Evolutionary conservation across 2,329 filamentous ascomycete genomes (phyloP).

Genomic region (Aspergillus bombycis): DNA sequence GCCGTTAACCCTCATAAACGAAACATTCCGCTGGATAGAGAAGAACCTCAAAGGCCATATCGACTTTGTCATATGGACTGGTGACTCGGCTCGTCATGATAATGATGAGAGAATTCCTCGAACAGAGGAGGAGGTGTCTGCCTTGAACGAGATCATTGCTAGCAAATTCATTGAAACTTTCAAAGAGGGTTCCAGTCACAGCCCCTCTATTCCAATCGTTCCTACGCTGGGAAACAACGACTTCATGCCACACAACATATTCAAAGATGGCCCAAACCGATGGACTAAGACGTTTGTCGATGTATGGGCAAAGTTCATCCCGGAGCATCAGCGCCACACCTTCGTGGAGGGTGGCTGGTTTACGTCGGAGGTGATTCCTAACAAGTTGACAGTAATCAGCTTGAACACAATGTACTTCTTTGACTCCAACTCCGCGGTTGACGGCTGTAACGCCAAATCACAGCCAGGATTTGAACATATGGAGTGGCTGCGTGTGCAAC

Average conservation of each 20-base stretch:
- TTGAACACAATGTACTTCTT: conserved; percentile 98
- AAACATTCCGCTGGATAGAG: conserved; percentile 87
- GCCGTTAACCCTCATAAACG: conserved; percentile 77
- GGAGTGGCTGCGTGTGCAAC: conserved; percentile 91
- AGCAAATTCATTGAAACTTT: conserved; percentile 78
- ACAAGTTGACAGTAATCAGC: conserved; percentile 84
- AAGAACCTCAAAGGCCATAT: conserved; percentile 75
- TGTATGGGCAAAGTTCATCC: conserved; percentile 86
- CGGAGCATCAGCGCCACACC: conserved; percentile 85
- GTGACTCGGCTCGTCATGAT: conserved; percentile 87
- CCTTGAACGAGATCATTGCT: conserved; percentile 75
- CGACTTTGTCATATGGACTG: conserved; percentile 92
- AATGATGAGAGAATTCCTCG: conserved; percentile 81
- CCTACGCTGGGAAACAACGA: conserved; percentile 97
- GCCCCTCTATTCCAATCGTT: conserved; percentile 75
- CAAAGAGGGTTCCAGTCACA: conserved; percentile 56
- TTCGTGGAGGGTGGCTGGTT: conserved; percentile 96
- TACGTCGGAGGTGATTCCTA: conserved; percentile 85
- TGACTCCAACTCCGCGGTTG: conserved; percentile 86
- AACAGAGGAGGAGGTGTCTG: conserved; percentile 72
- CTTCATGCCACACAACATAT: conserved; percentile 94
- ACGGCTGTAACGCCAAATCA: conserved; percentile 76
- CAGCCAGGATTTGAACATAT: conserved; percentile 94
- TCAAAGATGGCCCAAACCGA: conserved; percentile 79
- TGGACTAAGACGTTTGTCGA: conserved; percentile 78